These are phyloP conservation scores for Capniomyces stellatus DNA, from an alignment of 371 early-diverging fungal genomes.

Conservation along the genomic window DNA sequence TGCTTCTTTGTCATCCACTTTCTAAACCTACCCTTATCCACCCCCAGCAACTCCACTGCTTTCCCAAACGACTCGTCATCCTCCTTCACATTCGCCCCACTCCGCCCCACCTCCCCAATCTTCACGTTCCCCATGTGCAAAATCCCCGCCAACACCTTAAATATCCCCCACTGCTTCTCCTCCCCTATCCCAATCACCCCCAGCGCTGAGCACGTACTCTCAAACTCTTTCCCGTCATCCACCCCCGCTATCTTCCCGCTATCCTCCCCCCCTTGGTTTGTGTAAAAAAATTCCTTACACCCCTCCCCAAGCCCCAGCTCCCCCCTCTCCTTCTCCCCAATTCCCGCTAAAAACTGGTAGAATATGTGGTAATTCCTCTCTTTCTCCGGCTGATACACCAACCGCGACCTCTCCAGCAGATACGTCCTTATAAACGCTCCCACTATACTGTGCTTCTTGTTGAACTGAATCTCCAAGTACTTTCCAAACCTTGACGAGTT, in stretches of 20 bases:
- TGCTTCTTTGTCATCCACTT: constrained; percentile 81
- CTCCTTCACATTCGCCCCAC: constrained; percentile 44
- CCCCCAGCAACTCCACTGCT: constrained; percentile 49
- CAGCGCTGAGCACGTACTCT: constrained; percentile 63
- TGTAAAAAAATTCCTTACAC: constrained; percentile 66
- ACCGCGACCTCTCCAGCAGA: constrained; percentile 92
- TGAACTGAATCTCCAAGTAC: constrained; percentile 89
- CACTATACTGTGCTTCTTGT: constrained; percentile 57
- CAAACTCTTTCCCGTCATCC: constrained; percentile 83
- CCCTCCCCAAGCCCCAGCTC: constrained; percentile 45
- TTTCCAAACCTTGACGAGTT: constrained; percentile 98
- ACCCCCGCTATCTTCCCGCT: constrained; percentile 61
- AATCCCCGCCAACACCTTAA: constrained; percentile 71
- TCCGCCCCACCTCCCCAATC: constrained; percentile 46
- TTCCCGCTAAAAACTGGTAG: constrained; percentile 87
- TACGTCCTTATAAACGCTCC: constrained; percentile 96
- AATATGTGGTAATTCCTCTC: constrained; percentile 99
- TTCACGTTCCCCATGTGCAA: constrained; percentile 86
- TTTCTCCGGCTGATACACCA: constrained; percentile 76
- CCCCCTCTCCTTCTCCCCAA: constrained; percentile 59
- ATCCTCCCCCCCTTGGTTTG: constrained; percentile 58
- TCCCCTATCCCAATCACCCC: constrained; percentile 69
- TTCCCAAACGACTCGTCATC: constrained; percentile 44
- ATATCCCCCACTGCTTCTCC: constrained; percentile 75
- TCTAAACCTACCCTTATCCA: constrained; percentile 54